These are phyloP conservation scores for Avicennia marina DNA, from an alignment of 257 asterid genomes.

Conservation along the genomic window DNA sequence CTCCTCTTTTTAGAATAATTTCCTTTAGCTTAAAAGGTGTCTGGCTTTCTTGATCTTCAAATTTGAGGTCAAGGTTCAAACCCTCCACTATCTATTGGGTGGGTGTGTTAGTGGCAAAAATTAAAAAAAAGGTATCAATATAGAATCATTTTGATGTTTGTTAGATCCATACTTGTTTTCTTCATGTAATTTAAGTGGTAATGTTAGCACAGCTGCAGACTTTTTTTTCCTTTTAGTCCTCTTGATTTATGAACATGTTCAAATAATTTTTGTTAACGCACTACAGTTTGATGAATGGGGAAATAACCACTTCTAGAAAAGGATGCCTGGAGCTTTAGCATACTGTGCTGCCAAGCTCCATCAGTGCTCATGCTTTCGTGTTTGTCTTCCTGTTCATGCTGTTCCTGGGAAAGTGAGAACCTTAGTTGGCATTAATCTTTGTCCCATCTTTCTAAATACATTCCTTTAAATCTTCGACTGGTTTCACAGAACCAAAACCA, in stretches of 20 bases:
- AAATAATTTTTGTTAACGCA: not conserved
- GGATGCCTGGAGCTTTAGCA: too few species aligned
- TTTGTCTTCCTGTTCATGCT: slow-evolving; percentile 19
- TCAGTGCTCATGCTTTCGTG: slow-evolving; percentile 23
- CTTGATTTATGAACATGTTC: slow-evolving; percentile 10
- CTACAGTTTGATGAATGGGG: slow-evolving; percentile 27
- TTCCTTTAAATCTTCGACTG: not conserved
- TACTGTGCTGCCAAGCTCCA: too few species aligned
- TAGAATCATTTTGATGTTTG: not conserved
- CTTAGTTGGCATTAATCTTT: slow-evolving; percentile 2
- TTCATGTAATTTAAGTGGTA: not conserved
- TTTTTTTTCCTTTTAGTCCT: not conserved
- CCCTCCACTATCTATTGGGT: too few species aligned
- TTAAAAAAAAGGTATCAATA: too few species aligned
- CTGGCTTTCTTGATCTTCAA: too few species aligned
- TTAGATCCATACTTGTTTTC: too few species aligned
- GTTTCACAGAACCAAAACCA: too few species aligned
- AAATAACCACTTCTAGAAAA: not conserved
- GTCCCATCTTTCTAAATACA: not conserved
- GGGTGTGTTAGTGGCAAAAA: too few species aligned
- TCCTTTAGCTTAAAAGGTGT: not conserved
- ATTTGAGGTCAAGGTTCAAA: too few species aligned
- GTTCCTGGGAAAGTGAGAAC: slow-evolving; percentile 22
- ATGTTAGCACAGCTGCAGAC: not conserved
- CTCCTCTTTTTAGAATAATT: not conserved